Base-by-base conservation (phyloP, 225 moss, liverwort and hornwort genomes). In the Antitrichia curtipendula region DNA sequence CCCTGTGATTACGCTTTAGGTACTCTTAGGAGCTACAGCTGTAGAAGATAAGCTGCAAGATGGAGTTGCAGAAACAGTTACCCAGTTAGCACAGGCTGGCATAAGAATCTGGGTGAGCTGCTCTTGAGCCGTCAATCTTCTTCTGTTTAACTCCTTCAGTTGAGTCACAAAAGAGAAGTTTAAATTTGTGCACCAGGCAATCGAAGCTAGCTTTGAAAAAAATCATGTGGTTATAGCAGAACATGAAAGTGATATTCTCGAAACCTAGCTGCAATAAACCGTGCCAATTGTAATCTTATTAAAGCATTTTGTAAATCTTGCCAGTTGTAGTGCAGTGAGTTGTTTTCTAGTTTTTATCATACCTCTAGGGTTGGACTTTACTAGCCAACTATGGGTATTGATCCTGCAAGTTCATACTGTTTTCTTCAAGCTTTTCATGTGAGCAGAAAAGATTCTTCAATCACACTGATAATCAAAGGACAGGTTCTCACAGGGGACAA, bases 401-500 rank as follows among this genome's bases (percentile, higher is more conserved):
- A n/a, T n/a, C n/a, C n/a, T n/a, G n/a, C n/a, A n/a, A n/a, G n/a
- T n/a, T n/a, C n/a, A n/a, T n/a, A n/a, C n/a, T n/a, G 2, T 25
- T 25, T 40, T 78, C 7, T 75, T 61, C 7, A 31, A 62, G 18
- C 27, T 74, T 86, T 86, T 66, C 29, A 36, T 34, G 38, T 62
- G 79, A 82, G 27, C 9, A 54, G 22, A 77, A 72, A 43, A 62
- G 22, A 32, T 60, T 20, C 21, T 62, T 41, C 20, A 45, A 87
- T 52, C 27, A 23, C 58, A 66, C 43, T 88, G 47, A 90, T 90
- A 77, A 62, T 86, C 12, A 82, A 82, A 59, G 64, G 64, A 50
- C 91, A 98, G 98, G 95, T 98, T 91, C 93, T 98, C 82, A 98
- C 98, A 77, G 97, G 98, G n/a, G 98, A 98, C 85, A 98, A 98